Conservation (phyloP, 2,329 filamentous ascomycete genomes). For the Ceratocystis smalleyi region DNA sequence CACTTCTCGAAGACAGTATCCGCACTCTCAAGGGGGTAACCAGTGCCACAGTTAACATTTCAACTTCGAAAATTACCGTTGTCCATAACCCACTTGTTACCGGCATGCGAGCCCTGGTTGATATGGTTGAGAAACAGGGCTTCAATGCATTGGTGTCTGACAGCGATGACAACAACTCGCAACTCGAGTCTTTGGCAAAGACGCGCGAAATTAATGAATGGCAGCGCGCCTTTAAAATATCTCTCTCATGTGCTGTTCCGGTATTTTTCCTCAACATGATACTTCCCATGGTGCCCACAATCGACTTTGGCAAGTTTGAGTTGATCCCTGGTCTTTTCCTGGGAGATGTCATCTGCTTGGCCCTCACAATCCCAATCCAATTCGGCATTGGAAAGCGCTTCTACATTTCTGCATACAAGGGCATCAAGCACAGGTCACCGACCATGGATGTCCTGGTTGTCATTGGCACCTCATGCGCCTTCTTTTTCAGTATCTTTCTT, state of each 20-base stretch:
- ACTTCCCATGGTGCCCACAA: conserved; percentile 64
- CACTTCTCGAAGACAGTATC: conserved; percentile 53
- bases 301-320: conserved; percentile 61
- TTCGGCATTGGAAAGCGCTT: conserved; percentile 94
- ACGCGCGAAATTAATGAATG: conserved; percentile 93
- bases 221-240: conserved; percentile 65
- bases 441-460: conserved; percentile 98
- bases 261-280: conserved; percentile 91
- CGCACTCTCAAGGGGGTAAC: conserved; percentile 52
- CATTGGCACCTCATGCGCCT: conserved; percentile 83
- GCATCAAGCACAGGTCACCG: conserved; percentile 72
- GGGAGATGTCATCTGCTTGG: conserved; percentile 70
- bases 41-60: conserved; percentile 56
- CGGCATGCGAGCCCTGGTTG: conserved; percentile 70
- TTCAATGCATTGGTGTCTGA: conserved; percentile 84
- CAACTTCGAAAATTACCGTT: conserved; percentile 59
- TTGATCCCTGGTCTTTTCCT: conserved; percentile 66
- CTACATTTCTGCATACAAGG: conserved; percentile 86
- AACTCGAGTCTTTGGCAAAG: conserved; percentile 88
- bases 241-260: conserved; percentile 67
- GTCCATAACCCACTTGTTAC: conserved; percentile 55
- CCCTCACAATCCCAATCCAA: conserved; percentile 81
- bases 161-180: conserved; percentile 88
- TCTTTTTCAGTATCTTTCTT: conserved; percentile 81
- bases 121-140: conserved; percentile 63